Base-by-base conservation (phyloP, 139 green algal species). In the Auxenochlorella pyrenoidosa region DNA sequence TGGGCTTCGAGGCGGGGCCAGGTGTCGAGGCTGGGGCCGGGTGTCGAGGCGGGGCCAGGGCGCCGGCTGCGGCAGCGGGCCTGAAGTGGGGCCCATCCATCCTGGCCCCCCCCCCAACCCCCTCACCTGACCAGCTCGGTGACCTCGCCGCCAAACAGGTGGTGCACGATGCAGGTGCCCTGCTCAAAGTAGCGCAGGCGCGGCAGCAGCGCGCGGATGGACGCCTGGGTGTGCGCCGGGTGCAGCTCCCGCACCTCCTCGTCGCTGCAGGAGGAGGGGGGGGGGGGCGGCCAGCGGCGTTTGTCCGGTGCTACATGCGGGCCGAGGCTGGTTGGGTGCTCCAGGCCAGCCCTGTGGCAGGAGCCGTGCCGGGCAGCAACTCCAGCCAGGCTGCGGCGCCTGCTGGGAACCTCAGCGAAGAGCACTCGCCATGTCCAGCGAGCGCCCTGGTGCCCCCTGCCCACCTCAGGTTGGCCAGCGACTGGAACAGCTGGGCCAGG, bases 101-200 rank as follows among this genome's bases (percentile, higher is more conserved):
- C 8, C 47, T 6, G 47, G 6, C 8, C 47, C 47, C 10, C 47
- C 47, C 47, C 47, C 22, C 40, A 6, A 6, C 65, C 6, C 85
- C 73, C 84, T 41, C 63, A 83, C 59, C 83, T 72, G 60, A 96
- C 93, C 15, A 94, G 85, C 81, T 94, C 82, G 22, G 89, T 92
- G 19, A 97, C 94, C 86, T 98, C 95, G 2, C 93, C 94, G 26
- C 97, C 97, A 92, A 99, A 99, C 63, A 99, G 93, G 93, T 99
- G 96, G 90, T 99, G 98, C 89, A 99, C 97, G 47, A 99, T 96
- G 93, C 98, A 99, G 40, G 92, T 97, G 86, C 98, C 98, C 51
- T 97, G 86, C 38, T 96, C 79, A 89, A 96, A 99, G 92, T 98
- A 96, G 70, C 91, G 90, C 60, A 99, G 90, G 26, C 97, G 93